Conservation (phyloP, 2,329 filamentous ascomycete genomes). For the Colletotrichum spinosum region DNA sequence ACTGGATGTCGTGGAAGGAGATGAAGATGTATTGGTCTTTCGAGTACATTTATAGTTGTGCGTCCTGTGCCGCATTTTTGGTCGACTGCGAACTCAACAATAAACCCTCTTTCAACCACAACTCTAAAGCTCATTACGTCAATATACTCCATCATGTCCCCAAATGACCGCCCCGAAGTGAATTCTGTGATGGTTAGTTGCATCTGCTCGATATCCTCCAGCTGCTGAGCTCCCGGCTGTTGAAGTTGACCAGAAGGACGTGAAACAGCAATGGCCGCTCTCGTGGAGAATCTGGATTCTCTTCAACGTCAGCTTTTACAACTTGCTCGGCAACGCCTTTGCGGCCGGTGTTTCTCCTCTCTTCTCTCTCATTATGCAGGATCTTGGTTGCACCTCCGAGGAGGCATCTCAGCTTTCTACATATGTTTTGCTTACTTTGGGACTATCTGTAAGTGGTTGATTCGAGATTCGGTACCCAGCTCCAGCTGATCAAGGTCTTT, state of each 20-base stretch:
- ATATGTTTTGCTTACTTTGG: constrained; percentile 37
- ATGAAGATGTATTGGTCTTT: too few species aligned
- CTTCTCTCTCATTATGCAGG: constrained; percentile 36
- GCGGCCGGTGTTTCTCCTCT: constrained; percentile 37
- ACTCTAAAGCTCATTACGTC: too few species aligned
- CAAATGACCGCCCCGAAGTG: too few species aligned
- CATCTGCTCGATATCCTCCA: neutral
- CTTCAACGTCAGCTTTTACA: constrained; percentile 40
- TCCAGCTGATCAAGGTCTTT: neutral
- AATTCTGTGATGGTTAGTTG: neutral
- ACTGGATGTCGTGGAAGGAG: too few species aligned
- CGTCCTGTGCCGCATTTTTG: too few species aligned
- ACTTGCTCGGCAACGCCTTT: constrained; percentile 39
- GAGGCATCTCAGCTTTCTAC: constrained; percentile 37
- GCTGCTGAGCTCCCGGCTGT: neutral
- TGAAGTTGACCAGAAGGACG: neutral
- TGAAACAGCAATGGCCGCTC: constrained; percentile 36
- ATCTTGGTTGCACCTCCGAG: constrained; percentile 32
- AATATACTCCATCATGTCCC: too few species aligned
- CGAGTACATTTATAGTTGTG: too few species aligned
- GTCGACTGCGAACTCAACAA: too few species aligned
- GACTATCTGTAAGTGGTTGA: constrained; percentile 32
- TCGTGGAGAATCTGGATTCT: constrained; percentile 38
- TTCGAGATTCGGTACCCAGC: neutral
- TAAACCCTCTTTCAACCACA: too few species aligned